A percentile compares a stretch with the other conserved stretches of the same genome.
These are phyloP conservation scores for Chlorella sp. DNA, from an alignment of 139 green algal species.

Conservation along the genomic window DNA sequence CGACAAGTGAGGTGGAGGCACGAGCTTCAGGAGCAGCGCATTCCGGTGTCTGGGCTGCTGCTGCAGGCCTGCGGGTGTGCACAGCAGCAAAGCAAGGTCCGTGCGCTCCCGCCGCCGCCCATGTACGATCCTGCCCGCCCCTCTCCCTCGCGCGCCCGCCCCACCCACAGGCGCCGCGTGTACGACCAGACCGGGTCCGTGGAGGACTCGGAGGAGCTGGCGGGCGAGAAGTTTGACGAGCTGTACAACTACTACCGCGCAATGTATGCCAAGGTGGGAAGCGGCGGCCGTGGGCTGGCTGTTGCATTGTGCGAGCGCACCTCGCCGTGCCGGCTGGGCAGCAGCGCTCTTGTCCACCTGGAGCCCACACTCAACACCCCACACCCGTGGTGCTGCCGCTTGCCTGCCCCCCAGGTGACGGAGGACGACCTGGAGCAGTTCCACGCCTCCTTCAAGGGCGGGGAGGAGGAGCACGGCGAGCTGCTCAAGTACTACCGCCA, in stretches of 20 bases:
- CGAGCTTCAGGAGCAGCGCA: no score
- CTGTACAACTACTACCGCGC: conserved; percentile 84
- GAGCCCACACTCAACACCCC: neutral
- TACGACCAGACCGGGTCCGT: conserved; percentile 91
- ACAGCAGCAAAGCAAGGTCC: neutral
- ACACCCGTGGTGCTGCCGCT: neutral
- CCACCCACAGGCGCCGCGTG: conserved; percentile 72
- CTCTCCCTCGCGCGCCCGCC: no score
- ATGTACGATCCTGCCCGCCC: neutral
- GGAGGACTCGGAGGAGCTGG: conserved; percentile 69
- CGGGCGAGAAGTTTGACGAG: conserved; percentile 64
- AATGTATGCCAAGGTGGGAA: conserved; percentile 68
- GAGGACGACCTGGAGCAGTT: conserved; percentile 73
- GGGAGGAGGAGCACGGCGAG: conserved; percentile 76
- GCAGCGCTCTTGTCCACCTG: neutral
- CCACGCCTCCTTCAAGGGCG: conserved; percentile 73
- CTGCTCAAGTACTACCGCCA: conserved; percentile 76
- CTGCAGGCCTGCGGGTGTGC: neutral
- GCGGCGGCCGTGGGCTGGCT: neutral
- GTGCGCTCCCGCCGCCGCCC: neutral
- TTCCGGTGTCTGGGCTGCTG: no score
- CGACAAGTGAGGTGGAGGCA: conserved; percentile 69
- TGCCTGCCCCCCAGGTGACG: conserved; percentile 53
- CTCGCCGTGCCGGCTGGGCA: neutral
- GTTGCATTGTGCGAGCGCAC: neutral